Evolutionary conservation across 2,329 filamentous ascomycete genomes (phyloP), one percentile per base, ranked within the genome.

Genomic region (Pseudogymnoascus sp.): DNA sequence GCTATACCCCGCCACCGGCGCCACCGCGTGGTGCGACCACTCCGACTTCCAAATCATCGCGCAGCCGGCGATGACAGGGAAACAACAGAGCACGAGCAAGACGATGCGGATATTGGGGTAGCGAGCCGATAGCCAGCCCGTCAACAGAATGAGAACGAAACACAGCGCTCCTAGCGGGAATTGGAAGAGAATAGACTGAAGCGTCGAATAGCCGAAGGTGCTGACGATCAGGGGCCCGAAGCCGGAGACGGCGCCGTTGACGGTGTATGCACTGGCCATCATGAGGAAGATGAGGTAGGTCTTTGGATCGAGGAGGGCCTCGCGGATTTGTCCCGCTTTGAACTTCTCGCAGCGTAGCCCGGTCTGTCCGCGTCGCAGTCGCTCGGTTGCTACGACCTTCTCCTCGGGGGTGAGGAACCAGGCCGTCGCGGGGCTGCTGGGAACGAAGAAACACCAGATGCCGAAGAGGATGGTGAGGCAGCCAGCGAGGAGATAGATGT

Each of bases 31-130:
- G 66, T 86, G 80, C 5, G 78, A 79, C 89, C 89, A 86, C 12
- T 75, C 71, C 62, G 77, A 83, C 3, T 7, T 12, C 89, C 89
- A 92, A 68, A 93, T 90, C 72, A 91, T 83, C 3, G 81, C 83
- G 70, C 86, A 91, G 1, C 89, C 88, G 0, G 87, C 87, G 59
- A 92, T 89, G 61, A 91, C 88, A 0, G 88, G 89, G 0, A 92
- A 77, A 65, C 88, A 91, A 67, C 85, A 88, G 2, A 82, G 53
- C 3, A 89, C 74, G 0, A 92, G 79, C 73, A 90, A 82, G 5
- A 85, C 72, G 59, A 91, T 81, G 12, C 88, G 82, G 11, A 87
- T 83, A 69, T 91, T 87, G 1, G 77, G 79, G 62, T 87, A 77
- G 1, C 79, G 77, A 0, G 84, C 81, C 4, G 84, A 83, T 1